Conservation (phyloP, 495 filamentous ascomycete species). For the Cercophora sp. region DNA sequence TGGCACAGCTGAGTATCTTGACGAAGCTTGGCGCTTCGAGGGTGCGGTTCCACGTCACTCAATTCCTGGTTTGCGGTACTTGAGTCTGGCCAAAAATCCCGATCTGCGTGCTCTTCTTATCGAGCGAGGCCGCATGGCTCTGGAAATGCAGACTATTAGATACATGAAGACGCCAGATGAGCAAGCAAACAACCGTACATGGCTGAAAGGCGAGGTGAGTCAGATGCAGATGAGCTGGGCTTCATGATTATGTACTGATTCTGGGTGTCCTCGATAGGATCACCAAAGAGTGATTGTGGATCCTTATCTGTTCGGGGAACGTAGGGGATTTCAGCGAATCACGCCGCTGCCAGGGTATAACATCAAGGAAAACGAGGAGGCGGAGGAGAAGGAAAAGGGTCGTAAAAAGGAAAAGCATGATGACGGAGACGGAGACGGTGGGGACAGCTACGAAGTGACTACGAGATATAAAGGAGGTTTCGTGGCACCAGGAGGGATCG, state of each 20-base stretch:
- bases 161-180: background rate
- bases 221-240: too few relatives aligned
- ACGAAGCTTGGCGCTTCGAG: background rate
- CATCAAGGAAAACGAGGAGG: too few relatives aligned
- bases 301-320: background rate
- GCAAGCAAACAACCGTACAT: background rate
- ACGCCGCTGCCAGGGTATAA: conserved; percentile 5
- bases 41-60: background rate
- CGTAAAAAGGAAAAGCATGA: too few relatives aligned
- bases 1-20: background rate
- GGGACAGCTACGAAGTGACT: too few relatives aligned
- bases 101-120: conserved; percentile 4
- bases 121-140: background rate
- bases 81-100: background rate
- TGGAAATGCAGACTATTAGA: conserved; percentile 8
- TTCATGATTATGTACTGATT: too few relatives aligned
- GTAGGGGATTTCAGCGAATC: background rate
- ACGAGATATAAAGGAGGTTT: too few relatives aligned
- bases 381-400: too few relatives aligned
- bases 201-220: conserved; percentile 6
- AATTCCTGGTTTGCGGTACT: conserved; percentile 1
- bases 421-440: background rate
- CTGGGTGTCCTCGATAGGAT: too few relatives aligned
- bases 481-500: too few relatives aligned
- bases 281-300: conserved; percentile 11